Conservation (phyloP, 129 eudicot genomes). For the Gnaphalium uliginosum region DNA sequence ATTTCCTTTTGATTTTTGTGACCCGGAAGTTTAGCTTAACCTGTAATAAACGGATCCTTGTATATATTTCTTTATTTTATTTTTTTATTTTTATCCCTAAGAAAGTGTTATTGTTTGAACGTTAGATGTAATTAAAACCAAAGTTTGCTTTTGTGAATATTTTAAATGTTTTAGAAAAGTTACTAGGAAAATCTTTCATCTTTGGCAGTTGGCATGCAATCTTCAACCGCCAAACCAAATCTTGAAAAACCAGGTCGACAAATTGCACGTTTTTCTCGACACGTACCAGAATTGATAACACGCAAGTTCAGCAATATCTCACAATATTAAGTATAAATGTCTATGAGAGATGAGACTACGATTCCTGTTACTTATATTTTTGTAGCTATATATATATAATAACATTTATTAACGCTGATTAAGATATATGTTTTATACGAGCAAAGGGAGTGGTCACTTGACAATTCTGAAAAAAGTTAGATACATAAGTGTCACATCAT, state of each 20-base stretch:
- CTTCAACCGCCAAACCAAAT: constrained; percentile 14
- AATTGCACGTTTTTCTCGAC: constrained; percentile 24
- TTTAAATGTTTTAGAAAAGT: too few relatives aligned
- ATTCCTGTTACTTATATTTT: neutral
- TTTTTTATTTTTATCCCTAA: too few relatives aligned
- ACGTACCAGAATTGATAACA: constrained; percentile 12
- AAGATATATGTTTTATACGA: too few relatives aligned
- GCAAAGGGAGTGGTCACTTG: too few relatives aligned
- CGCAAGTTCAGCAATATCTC: constrained; percentile 22
- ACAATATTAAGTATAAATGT: neutral
- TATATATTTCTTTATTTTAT: too few relatives aligned
- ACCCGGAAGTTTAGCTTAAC: constrained; percentile 7
- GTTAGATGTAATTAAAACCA: neutral
- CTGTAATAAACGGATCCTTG: constrained; percentile 22
- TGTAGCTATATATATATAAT: neutral
- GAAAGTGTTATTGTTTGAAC: neutral
- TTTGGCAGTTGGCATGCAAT: constrained; percentile 9
- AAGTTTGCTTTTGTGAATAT: too few relatives aligned
- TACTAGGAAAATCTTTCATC: too few relatives aligned
- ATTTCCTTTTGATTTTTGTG: constrained; percentile 15
- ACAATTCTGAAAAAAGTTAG: too few relatives aligned
- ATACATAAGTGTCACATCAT: too few relatives aligned
- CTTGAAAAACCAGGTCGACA: constrained; percentile 15
- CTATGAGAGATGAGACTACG: neutral
- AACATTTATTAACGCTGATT: too few relatives aligned